phyloP scores from a whole-genome alignment of 495 filamentous ascomycete species.

The Penicillium lividum region DNA sequence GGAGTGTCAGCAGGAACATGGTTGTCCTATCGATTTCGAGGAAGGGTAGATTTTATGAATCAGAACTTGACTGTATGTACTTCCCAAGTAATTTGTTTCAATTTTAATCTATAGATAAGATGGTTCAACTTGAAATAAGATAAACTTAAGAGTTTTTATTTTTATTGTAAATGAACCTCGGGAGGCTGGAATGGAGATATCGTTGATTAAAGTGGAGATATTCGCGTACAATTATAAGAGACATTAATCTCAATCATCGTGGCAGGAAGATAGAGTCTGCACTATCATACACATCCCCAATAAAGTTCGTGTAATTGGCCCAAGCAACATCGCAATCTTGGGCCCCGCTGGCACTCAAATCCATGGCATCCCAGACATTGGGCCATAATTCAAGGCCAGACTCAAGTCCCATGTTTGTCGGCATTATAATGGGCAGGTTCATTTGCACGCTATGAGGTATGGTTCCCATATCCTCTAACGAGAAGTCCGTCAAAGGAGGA shows the following conservation, averaged over 20 bases:
- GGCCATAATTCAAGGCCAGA: constrained; percentile 27
- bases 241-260: constrained; percentile 6
- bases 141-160: background rate
- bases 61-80: too few species aligned
- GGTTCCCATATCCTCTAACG: constrained; percentile 3
- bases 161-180: background rate
- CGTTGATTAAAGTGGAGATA: background rate
- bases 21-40: background rate
- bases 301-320: constrained; percentile 38
- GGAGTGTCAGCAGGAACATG: constrained; percentile 25
- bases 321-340: constrained; percentile 27
- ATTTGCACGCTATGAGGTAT: constrained; percentile 8
- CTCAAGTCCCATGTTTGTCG: background rate
- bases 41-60: background rate
- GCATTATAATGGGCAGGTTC: constrained; percentile 2
- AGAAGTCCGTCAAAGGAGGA: background rate
- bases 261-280: constrained; percentile 26
- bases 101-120: too few species aligned
- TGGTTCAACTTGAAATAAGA: too few species aligned
- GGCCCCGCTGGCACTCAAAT: constrained; percentile 17
- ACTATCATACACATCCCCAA: constrained; percentile 34
- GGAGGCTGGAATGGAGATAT: background rate
- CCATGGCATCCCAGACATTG: constrained; percentile 37
- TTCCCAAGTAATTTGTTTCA: too few species aligned
- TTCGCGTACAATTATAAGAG: background rate